These are phyloP conservation scores for Chenopodium berlandieri DNA, from an alignment of 148 eudicot genomes.

Conservation along the genomic window DNA sequence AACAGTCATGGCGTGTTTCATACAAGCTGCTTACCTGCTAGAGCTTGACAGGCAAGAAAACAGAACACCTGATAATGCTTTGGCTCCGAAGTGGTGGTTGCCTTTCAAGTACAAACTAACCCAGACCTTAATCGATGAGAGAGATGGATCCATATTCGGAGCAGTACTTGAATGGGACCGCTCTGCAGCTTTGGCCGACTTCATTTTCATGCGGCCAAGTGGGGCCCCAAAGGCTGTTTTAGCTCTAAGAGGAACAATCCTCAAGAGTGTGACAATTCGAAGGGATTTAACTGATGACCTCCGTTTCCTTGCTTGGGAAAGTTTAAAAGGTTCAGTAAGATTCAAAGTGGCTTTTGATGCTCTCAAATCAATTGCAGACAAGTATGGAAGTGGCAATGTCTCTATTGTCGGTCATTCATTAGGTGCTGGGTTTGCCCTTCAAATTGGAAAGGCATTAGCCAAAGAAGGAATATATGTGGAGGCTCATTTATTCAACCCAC, in stretches of 20 bases:
- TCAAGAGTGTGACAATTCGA: constrained; percentile 65
- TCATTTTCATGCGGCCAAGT: constrained; percentile 63
- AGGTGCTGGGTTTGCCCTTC: constrained; percentile 91
- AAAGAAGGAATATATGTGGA: constrained; percentile 73
- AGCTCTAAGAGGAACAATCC: constrained; percentile 76
- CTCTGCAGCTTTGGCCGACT: constrained; percentile 69
- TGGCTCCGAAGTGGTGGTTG: constrained; percentile 86
- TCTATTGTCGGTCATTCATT: constrained; percentile 79
- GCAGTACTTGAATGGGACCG: constrained; percentile 87
- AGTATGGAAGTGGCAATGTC: constrained; percentile 64
- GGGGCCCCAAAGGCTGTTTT: constrained; percentile 87
- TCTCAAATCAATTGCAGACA: constrained; percentile 47
- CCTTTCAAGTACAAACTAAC: constrained; percentile 82
- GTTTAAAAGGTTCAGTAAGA: constrained; percentile 79
- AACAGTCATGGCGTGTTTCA: constrained; percentile 90
- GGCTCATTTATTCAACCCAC: constrained; percentile 89
- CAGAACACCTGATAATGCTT: constrained; percentile 49
- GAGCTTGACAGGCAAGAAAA: constrained; percentile 92
- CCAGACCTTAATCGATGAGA: constrained; percentile 60
- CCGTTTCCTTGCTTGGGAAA: constrained; percentile 93
- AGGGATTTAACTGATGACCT: constrained; percentile 83
- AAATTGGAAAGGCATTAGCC: constrained; percentile 75
- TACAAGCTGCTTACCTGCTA: constrained; percentile 85
- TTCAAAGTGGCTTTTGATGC: constrained; percentile 57
- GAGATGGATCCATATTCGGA: constrained; percentile 84